phyloP scores from a whole-genome alignment of 208 protist genomes.

The Acanthamoeba healyi region DNA sequence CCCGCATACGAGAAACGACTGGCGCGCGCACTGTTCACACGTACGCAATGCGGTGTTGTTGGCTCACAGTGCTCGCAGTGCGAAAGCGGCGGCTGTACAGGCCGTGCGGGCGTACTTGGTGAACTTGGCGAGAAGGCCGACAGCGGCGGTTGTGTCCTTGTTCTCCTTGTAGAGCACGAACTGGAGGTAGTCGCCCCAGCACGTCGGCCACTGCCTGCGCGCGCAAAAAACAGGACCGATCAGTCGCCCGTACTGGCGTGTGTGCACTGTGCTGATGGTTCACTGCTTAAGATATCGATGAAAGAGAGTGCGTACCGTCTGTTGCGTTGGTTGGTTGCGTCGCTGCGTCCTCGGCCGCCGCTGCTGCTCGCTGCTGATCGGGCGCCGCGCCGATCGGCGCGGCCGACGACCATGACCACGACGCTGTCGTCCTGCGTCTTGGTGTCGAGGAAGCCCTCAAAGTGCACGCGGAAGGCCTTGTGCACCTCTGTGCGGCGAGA shows the following conservation, averaged over 20 bases:
- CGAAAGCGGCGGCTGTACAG: not conserved
- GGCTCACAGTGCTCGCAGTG: not conserved
- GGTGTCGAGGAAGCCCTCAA: slow-evolving; percentile 51
- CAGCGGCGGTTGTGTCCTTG: slow-evolving; percentile 68
- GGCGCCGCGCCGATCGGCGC: not conserved
- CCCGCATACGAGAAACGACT: slow-evolving; percentile 57
- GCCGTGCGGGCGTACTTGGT: not conserved
- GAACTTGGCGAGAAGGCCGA: slow-evolving; percentile 59
- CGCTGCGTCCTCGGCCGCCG: slow-evolving; percentile 24
- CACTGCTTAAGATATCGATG: too few species aligned
- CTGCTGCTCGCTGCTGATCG: not conserved
- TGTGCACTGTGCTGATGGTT: too few species aligned
- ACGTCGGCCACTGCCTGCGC: slow-evolving; percentile 38
- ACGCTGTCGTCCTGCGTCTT: slow-evolving; percentile 53
- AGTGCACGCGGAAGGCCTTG: slow-evolving; percentile 41
- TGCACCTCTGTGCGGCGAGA: slow-evolving; percentile 8
- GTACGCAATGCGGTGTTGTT: not conserved
- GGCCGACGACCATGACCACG: slow-evolving; percentile 58
- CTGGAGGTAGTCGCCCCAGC: not conserved
- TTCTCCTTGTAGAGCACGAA: slow-evolving; percentile 77
- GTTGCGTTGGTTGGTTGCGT: not conserved
- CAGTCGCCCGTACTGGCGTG: too few species aligned
- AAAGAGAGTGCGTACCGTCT: not conserved
- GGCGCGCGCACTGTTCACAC: not conserved
- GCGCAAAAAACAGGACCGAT: not conserved